Conservation (phyloP, 2,329 filamentous ascomycete genomes). For the Fusarium euwallaceae region DNA sequence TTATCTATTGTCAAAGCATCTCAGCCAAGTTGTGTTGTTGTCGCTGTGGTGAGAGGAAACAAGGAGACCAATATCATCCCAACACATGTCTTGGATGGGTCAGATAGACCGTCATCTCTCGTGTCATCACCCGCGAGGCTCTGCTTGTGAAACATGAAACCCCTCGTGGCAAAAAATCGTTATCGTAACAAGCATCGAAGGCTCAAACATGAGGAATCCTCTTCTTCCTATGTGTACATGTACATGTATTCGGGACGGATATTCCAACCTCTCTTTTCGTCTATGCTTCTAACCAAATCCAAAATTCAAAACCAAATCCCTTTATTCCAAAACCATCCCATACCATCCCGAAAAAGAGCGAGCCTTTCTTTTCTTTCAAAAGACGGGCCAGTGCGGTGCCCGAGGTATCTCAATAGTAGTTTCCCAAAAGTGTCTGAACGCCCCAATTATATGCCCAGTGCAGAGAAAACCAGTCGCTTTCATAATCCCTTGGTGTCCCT, state of each 20-base stretch:
- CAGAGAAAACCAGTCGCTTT: conserved; percentile 24
- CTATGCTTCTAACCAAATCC: conserved; percentile 40
- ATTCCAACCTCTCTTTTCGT: conserved; percentile 28
- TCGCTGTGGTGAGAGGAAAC: not conserved
- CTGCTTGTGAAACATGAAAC: not conserved
- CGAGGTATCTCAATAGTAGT: conserved; percentile 34
- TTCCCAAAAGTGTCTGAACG: conserved; percentile 26
- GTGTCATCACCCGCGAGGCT: not conserved
- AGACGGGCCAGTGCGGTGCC: conserved; percentile 32
- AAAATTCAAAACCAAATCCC: not conserved
- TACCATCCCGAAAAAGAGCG: conserved; percentile 12
- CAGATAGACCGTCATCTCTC: not conserved
- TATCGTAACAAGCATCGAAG: not conserved
- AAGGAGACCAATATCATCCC: not conserved
- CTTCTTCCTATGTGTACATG: conserved; percentile 23
- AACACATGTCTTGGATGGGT: not conserved
- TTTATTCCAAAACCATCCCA: conserved; percentile 19
- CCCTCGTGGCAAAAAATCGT: conserved; percentile 1
- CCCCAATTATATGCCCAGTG: conserved; percentile 27
- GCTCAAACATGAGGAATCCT: not conserved
- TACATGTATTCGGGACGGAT: conserved; percentile 30
- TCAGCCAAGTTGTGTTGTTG: not conserved
- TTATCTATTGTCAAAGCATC: conserved; percentile 1
- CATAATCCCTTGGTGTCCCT: conserved; percentile 17
- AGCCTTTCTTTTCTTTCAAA: conserved; percentile 16